Evolutionary conservation across 495 filamentous ascomycete genomes (phyloP).

Genomic region (Penicillium subrubescens): DNA sequence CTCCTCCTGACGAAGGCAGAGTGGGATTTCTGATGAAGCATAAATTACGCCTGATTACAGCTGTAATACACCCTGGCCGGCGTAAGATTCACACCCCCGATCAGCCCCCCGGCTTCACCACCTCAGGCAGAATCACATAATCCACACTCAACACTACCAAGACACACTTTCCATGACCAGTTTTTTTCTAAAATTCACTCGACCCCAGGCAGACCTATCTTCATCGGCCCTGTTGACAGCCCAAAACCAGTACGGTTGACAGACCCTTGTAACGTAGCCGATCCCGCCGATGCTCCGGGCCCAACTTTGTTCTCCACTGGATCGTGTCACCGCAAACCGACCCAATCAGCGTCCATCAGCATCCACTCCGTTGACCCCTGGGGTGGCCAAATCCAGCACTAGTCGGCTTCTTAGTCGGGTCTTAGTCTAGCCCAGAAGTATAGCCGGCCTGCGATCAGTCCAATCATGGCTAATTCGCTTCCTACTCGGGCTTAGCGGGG

Average conservation of each 20-base stretch:
- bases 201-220: constrained; percentile 16
- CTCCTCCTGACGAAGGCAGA: neutral
- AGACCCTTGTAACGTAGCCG: constrained; percentile 15
- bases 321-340: constrained; percentile 22
- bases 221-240: neutral
- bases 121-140: neutral
- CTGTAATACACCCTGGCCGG: neutral
- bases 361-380: constrained; percentile 8
- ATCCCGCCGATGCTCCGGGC: constrained; percentile 12
- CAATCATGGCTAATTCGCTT: neutral
- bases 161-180: constrained; percentile 10
- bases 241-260: neutral
- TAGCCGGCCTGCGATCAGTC: neutral
- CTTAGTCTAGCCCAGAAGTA: constrained; percentile 5
- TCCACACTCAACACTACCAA: constrained; percentile 14
- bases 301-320: constrained; percentile 23
- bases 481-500: constrained; percentile 5
- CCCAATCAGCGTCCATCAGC: constrained; percentile 13
- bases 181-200: constrained; percentile 21
- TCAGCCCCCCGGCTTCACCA: neutral
- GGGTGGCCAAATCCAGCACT: constrained; percentile 8
- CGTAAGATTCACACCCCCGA: neutral
- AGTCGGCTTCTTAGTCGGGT: neutral
- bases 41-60: neutral
- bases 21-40: neutral